These are phyloP conservation scores for Tetrapisispora iriomotensis DNA, from an alignment of 805 yeast genomes.

Conservation along the genomic window DNA sequence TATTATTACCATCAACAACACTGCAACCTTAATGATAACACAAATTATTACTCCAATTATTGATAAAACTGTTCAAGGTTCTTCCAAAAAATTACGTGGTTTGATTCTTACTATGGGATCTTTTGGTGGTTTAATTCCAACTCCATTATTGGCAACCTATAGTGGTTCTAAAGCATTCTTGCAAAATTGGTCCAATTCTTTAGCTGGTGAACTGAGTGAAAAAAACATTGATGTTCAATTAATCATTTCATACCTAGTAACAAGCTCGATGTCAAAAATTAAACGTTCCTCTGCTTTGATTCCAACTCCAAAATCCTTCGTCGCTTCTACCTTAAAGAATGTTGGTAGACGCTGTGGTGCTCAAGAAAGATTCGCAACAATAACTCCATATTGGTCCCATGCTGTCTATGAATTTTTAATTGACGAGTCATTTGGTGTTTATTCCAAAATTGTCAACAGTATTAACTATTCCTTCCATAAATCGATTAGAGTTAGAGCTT, in stretches of 20 bases:
- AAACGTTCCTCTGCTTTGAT: slow-evolving; percentile 62
- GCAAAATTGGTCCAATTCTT: slow-evolving; percentile 84
- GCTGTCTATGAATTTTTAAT: slow-evolving; percentile 83
- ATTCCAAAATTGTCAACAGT: slow-evolving; percentile 55
- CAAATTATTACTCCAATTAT: slow-evolving; percentile 70
- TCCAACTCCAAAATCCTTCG: slow-evolving; percentile 78
- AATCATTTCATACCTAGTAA: slow-evolving; percentile 78
- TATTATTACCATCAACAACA: slow-evolving; percentile 77
- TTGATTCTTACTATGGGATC: slow-evolving; percentile 92
- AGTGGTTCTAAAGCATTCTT: slow-evolving; percentile 94
- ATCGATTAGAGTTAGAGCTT: slow-evolving; percentile 71
- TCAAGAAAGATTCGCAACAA: slow-evolving; percentile 76
- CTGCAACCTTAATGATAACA: slow-evolving; percentile 76
- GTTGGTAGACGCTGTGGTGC: slow-evolving; percentile 88
- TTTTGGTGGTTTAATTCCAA: slow-evolving; percentile 87
- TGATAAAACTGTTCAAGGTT: slow-evolving; percentile 37
- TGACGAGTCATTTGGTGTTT: slow-evolving; percentile 74
- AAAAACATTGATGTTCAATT: slow-evolving; percentile 76
- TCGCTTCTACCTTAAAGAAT: slow-evolving; percentile 52
- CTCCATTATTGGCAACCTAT: slow-evolving; percentile 86
- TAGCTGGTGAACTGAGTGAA: slow-evolving; percentile 71
- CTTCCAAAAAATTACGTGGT: slow-evolving; percentile 40
- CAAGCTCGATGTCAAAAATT: slow-evolving; percentile 93
- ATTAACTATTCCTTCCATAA: slow-evolving; percentile 71
- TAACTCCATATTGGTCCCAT: slow-evolving; percentile 90